phyloP scores from a whole-genome alignment of 176 grass and related monocot species.

The Raddia distichophylla region DNA sequence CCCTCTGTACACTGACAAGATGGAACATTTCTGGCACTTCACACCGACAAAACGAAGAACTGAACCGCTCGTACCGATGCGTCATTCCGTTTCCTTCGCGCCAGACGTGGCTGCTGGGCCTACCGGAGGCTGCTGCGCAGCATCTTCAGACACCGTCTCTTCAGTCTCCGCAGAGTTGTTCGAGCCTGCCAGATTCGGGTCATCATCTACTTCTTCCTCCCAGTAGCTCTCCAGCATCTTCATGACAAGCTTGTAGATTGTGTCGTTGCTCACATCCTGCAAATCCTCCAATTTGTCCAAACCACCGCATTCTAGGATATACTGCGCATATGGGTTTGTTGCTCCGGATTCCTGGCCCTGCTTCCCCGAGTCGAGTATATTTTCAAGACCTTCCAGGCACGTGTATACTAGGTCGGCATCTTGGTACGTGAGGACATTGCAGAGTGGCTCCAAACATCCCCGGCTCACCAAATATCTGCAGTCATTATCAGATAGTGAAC shows the following conservation, averaged over 20 bases:
- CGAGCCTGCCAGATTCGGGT: background rate
- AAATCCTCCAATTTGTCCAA: conserved; percentile 70
- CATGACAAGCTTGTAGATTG: conserved; percentile 58
- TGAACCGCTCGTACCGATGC: background rate
- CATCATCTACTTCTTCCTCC: conserved; percentile 67
- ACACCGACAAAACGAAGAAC: background rate
- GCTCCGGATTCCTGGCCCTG: conserved; percentile 21
- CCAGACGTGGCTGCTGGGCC: background rate
- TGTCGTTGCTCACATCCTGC: conserved; percentile 53
- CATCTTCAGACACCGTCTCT: conserved; percentile 19
- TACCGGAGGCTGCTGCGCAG: background rate
- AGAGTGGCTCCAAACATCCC: conserved; percentile 70
- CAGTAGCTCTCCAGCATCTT: conserved; percentile 77
- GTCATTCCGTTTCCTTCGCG: conserved; percentile 2
- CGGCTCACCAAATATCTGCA: conserved; percentile 70
- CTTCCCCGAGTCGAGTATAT: conserved; percentile 65
- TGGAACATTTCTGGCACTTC: background rate
- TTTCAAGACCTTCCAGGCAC: conserved; percentile 73
- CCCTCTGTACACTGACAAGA: background rate
- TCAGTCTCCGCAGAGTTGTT: conserved; percentile 14
- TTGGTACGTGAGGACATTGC: conserved; percentile 55
- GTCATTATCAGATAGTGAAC: background rate
- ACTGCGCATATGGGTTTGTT: conserved; percentile 58
- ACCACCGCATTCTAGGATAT: conserved; percentile 77
- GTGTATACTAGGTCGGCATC: conserved; percentile 55